Evolutionary conservation across 2,329 filamentous ascomycete genomes (phyloP).

Genomic region (Hawksworthiomyces lignivorus): DNA sequence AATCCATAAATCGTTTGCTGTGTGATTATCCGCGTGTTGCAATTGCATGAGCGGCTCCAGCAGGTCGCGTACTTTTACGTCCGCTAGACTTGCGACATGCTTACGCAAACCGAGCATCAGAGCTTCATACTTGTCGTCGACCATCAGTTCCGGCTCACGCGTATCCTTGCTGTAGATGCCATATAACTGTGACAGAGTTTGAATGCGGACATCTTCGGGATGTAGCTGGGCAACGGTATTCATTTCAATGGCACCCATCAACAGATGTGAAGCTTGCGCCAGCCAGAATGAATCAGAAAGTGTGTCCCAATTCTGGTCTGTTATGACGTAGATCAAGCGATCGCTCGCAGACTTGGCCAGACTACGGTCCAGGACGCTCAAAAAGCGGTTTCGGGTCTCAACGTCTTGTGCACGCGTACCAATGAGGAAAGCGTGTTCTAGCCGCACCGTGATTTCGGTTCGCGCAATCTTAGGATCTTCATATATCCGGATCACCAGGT

Average conservation of each 20-base stretch:
- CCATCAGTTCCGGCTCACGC: conserved; percentile 57
- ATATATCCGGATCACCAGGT: conserved; percentile 95
- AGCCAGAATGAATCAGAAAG: conserved; percentile 95
- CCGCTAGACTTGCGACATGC: conserved; percentile 77
- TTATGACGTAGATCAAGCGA: conserved; percentile 80
- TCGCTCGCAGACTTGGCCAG: conserved; percentile 87
- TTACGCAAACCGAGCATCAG: conserved; percentile 71
- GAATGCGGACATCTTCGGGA: conserved; percentile 72
- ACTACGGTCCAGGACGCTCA: conserved; percentile 92
- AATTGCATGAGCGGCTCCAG: conserved; percentile 86
- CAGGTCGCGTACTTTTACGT: conserved; percentile 80
- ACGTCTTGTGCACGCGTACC: conserved; percentile 89
- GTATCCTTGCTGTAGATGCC: conserved; percentile 64
- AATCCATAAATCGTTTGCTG: conserved; percentile 87
- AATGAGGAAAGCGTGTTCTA: conserved; percentile 97
- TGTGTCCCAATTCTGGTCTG: conserved; percentile 94
- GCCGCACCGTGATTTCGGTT: conserved; percentile 89
- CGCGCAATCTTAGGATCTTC: conserved; percentile 93
- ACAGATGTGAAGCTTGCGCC: conserved; percentile 84
- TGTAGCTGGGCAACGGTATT: conserved; percentile 72
- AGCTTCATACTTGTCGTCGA: conserved; percentile 74
- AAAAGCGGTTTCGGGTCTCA: conserved; percentile 93
- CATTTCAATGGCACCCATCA: conserved; percentile 86
- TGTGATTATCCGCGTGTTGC: conserved; percentile 76
- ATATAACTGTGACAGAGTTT: conserved; percentile 67